Conservation (phyloP, 495 filamentous ascomycete species). For the Xylona heveae region DNA sequence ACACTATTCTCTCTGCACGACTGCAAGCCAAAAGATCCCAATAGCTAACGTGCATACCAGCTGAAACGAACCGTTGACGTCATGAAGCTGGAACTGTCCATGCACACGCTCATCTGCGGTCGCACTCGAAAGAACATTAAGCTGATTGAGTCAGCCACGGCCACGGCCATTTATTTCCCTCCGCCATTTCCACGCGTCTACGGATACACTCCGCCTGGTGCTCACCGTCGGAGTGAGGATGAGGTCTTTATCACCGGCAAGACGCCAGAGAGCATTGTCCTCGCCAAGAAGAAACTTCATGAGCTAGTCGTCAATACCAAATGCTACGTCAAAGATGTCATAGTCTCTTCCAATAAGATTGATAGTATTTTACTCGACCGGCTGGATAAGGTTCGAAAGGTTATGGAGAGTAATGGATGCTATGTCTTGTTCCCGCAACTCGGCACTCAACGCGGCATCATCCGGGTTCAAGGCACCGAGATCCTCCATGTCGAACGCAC, state of each 20-base stretch:
- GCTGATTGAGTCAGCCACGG: constrained; percentile 78
- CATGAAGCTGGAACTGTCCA: constrained; percentile 61
- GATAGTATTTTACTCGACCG: constrained; percentile 82
- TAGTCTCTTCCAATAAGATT: constrained; percentile 69
- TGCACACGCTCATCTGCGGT: constrained; percentile 80
- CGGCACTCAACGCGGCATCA: constrained; percentile 52
- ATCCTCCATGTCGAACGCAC: constrained; percentile 86
- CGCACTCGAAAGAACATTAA: constrained; percentile 91
- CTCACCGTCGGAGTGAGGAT: constrained; percentile 58
- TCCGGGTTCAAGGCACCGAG: constrained; percentile 82
- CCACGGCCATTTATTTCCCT: constrained; percentile 94
- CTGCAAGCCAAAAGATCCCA: background rate
- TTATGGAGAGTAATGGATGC: constrained; percentile 89
- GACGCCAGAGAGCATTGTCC: constrained; percentile 51
- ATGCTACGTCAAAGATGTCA: constrained; percentile 77
- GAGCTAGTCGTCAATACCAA: constrained; percentile 51
- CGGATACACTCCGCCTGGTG: constrained; percentile 64
- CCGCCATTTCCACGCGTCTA: constrained; percentile 79
- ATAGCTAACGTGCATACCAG: constrained; percentile 24
- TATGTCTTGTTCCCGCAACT: constrained; percentile 78
- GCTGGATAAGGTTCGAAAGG: constrained; percentile 89
- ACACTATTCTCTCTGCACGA: background rate
- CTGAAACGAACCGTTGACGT: constrained; percentile 68
- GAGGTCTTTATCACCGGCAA: constrained; percentile 90
- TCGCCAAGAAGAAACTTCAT: constrained; percentile 74